Evolutionary conservation across 371 early-diverging fungal species (phyloP).

Genomic region (Zopfochytrium polystomum): DNA sequence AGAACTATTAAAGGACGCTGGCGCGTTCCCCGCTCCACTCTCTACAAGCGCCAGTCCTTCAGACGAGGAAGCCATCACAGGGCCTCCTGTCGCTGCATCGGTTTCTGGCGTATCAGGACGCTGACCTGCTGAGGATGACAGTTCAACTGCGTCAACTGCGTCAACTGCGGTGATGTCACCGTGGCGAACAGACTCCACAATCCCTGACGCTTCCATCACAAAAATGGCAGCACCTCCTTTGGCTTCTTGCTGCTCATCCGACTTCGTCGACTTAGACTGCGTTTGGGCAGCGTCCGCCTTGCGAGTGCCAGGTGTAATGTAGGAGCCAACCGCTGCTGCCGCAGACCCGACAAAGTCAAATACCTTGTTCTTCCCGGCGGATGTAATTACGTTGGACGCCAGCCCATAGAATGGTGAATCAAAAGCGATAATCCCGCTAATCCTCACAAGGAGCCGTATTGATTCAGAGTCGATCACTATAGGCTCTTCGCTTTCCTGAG

Average conservation of each 20-base stretch:
- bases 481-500: constrained; percentile 2
- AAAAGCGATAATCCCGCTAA: constrained; percentile 41
- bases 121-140: not conserved
- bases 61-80: not conserved
- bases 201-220: not conserved
- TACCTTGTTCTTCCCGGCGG: constrained; percentile 31
- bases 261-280: not conserved
- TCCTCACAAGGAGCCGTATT: constrained; percentile 34
- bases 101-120: not conserved
- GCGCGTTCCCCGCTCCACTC: not conserved
- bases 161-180: not conserved
- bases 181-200: too few species aligned
- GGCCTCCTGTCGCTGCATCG: not conserved
- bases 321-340: constrained; percentile 1
- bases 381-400: constrained; percentile 27
- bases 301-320: not conserved
- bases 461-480: too few species aligned
- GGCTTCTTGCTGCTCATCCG: too few species aligned
- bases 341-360: constrained; percentile 10
- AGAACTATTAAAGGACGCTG: not conserved
- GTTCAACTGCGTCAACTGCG: not conserved
- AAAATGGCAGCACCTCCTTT: too few species aligned
- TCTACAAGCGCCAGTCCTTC: too few species aligned
- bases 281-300: not conserved
- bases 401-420: constrained; percentile 49